Evolutionary conservation across 495 filamentous ascomycete species (phyloP).

Genomic region (Echria macrotheca): DNA sequence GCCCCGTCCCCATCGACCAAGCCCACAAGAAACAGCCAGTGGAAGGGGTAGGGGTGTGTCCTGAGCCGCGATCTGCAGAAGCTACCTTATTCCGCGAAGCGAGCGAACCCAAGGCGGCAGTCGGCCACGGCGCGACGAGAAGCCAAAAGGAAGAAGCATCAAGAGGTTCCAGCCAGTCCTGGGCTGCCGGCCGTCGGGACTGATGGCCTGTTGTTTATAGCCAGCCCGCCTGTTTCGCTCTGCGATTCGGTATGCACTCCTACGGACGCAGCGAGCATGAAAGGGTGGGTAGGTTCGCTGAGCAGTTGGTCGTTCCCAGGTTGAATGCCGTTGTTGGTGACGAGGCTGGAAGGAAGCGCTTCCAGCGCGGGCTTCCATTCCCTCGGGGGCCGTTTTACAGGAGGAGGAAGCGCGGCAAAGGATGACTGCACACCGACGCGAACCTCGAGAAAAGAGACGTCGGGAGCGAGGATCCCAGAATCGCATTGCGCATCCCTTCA

Average conservation of each 20-base stretch:
- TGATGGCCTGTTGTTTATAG: no score
- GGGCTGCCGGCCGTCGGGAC: no score
- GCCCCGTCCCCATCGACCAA: conserved; percentile 1
- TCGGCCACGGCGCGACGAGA: background rate
- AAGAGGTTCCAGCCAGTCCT: no score
- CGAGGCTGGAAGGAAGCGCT: conserved; percentile 9
- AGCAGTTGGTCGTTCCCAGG: no score
- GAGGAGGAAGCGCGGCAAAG: background rate
- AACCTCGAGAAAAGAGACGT: no score
- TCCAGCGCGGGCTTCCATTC: background rate
- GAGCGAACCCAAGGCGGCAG: background rate
- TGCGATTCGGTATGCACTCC: no score
- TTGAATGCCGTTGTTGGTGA: background rate
- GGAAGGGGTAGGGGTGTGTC: background rate
- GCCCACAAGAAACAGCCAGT: background rate
- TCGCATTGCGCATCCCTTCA: no score
- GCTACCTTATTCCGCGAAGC: background rate
- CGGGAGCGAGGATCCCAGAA: no score
- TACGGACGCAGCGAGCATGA: no score
- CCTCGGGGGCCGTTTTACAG: no score
- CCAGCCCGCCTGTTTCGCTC: no score
- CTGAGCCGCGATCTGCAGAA: background rate
- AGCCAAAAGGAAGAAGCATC: background rate
- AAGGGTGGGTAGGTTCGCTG: no score
- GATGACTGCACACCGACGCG: background rate